Percentiles rank a stretch among this genome's conserved stretches.
Evolutionary conservation across 345 rosid species (phyloP).

Genomic region (Fremontodendron californicum): DNA sequence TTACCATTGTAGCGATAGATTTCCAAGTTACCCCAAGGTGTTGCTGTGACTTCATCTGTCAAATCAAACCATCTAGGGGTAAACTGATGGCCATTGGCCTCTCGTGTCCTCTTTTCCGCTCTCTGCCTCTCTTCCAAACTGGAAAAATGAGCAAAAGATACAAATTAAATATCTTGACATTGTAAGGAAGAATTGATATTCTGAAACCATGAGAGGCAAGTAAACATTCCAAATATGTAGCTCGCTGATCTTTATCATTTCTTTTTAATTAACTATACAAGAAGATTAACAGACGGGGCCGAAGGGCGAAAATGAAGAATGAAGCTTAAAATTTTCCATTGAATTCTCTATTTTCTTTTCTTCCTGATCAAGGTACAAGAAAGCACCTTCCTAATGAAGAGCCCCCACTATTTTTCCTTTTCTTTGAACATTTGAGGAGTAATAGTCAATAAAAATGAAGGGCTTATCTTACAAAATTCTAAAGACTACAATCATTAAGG

Average conservation of each 20-base stretch:
- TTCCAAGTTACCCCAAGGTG: slow-evolving; percentile 76
- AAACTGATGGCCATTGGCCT: slow-evolving; percentile 53
- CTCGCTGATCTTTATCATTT: background rate
- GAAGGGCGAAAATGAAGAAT: background rate
- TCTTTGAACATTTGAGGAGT: background rate
- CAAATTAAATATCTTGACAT: background rate
- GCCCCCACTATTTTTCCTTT: background rate
- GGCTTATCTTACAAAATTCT: background rate
- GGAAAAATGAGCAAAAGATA: slow-evolving; percentile 6
- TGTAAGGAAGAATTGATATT: background rate
- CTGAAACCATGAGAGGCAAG: background rate
- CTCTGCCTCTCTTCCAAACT: slow-evolving; percentile 82
- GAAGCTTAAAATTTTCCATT: background rate
- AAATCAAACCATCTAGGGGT: slow-evolving; percentile 68
- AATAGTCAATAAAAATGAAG: background rate
- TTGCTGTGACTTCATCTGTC: slow-evolving; percentile 52
- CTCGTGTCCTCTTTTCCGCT: slow-evolving; percentile 64
- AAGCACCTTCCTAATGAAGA: background rate
- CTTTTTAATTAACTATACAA: background rate
- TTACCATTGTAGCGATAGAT: slow-evolving; percentile 64
- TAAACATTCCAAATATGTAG: background rate
- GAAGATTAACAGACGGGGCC: background rate
- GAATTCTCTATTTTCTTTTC: background rate
- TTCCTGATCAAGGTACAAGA: background rate
- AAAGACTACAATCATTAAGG: background rate